These are phyloP conservation scores for Wickerhamiella dianesei DNA, from an alignment of 805 yeast genomes.

Conservation along the genomic window DNA sequence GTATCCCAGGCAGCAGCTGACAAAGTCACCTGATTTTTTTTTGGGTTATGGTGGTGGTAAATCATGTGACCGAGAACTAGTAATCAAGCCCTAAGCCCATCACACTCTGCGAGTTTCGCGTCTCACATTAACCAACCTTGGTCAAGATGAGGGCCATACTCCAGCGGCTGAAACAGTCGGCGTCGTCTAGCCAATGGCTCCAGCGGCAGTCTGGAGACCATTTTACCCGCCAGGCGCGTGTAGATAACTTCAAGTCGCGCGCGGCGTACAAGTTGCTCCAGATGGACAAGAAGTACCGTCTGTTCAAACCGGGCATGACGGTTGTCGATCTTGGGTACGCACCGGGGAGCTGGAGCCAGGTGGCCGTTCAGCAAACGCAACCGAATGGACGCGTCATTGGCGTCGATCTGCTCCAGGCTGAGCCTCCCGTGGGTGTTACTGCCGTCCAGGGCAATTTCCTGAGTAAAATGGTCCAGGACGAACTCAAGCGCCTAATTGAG, in stretches of 20 bases:
- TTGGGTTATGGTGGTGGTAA: not conserved
- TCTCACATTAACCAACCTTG: not conserved
- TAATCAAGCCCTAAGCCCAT: constrained; percentile 1
- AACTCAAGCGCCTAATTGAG: constrained; percentile 20
- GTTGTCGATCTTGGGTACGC: constrained; percentile 82
- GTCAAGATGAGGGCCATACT: not conserved
- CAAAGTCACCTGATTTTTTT: not conserved
- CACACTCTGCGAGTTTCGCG: not conserved
- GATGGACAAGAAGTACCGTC: constrained; percentile 46
- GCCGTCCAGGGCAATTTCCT: constrained; percentile 82
- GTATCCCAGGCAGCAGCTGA: no score
- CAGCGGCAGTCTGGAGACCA: constrained; percentile 53
- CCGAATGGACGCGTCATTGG: constrained; percentile 53
- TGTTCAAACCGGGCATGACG: constrained; percentile 43
- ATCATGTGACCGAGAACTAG: not conserved
- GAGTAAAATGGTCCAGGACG: constrained; percentile 31
- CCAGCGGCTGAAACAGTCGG: not conserved
- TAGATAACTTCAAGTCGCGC: constrained; percentile 53
- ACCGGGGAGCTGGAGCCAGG: constrained; percentile 93
- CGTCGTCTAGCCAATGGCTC: constrained; percentile 60
- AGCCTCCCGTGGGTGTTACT: constrained; percentile 70
- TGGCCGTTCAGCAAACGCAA: constrained; percentile 43
- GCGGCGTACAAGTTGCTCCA: constrained; percentile 85
- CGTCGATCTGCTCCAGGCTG: constrained; percentile 64
- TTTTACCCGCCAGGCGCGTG: constrained; percentile 54